Conservation (phyloP, 2,329 filamentous ascomycete species). For the Xylariaceae sp. region DNA sequence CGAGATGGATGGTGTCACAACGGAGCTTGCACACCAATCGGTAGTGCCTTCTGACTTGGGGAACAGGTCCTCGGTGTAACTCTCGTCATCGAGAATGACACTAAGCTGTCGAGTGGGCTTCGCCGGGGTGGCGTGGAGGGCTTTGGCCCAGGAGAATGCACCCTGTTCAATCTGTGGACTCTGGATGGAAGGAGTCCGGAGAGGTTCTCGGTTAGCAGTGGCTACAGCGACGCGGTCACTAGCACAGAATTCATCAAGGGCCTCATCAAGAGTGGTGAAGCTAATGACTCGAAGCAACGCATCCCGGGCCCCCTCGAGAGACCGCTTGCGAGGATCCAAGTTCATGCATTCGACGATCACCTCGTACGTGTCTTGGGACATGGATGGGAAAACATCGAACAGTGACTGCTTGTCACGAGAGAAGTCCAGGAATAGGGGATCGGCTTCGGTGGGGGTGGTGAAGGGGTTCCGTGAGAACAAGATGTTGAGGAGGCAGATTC, state of each 20-base stretch:
- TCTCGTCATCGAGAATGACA: constrained; percentile 73
- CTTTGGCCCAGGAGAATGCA: constrained; percentile 93
- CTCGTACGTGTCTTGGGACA: constrained; percentile 97
- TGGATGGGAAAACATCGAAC: constrained; percentile 96
- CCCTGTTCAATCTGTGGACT: constrained; percentile 75
- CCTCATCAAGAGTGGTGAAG: constrained; percentile 92
- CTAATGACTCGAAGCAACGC: constrained; percentile 74
- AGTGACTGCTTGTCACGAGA: constrained; percentile 88
- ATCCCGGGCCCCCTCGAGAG: constrained; percentile 69
- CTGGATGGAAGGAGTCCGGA: constrained; percentile 91
- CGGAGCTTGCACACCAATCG: constrained; percentile 74
- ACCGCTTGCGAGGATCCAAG: constrained; percentile 83
- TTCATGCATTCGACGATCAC: constrained; percentile 87
- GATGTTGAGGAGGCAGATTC: constrained; percentile 93
- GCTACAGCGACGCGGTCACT: constrained; percentile 71
- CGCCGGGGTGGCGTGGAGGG: constrained; percentile 69
- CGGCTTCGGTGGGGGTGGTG: constrained; percentile 80
- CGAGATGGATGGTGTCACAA: constrained; percentile 73
- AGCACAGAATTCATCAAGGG: constrained; percentile 87
- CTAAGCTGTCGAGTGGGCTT: constrained; percentile 77
- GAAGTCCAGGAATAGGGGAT: constrained; percentile 90
- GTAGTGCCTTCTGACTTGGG: constrained; percentile 66
- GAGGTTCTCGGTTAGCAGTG: constrained; percentile 86
- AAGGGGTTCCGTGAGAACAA: constrained; percentile 97
- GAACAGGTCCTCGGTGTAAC: constrained; percentile 80